Percentiles rank a stretch among this genome's conserved stretches.
Conservation (phyloP, 805 yeast genomes). For the Zygotorulaspora sp. region DNA sequence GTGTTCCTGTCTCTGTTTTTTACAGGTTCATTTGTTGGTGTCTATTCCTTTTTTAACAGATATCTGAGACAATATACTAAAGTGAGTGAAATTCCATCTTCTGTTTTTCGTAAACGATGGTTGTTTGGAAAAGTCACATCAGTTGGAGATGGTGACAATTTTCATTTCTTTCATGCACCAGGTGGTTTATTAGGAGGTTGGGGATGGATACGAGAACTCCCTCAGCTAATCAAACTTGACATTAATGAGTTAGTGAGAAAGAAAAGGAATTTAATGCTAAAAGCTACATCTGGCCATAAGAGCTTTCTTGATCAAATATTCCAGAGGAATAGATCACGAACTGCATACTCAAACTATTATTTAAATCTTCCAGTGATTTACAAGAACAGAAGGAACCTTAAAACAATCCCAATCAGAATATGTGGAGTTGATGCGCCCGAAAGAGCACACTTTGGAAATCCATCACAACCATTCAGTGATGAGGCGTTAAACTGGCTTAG, state of each 20-base stretch:
- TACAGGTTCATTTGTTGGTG: constrained; percentile 40
- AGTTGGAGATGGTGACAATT: constrained; percentile 95
- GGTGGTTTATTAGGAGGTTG: constrained; percentile 87
- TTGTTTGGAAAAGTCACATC: constrained; percentile 73
- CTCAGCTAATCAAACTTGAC: constrained; percentile 39
- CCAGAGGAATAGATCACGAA: constrained; percentile 8
- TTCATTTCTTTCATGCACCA: constrained; percentile 87
- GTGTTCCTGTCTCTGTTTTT: constrained; percentile 32
- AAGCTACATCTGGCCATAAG: constrained; percentile 4
- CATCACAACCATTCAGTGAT: constrained; percentile 81
- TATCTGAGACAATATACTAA: constrained; percentile 48
- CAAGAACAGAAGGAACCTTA: constrained; percentile 30
- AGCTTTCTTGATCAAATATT: constrained; percentile 4
- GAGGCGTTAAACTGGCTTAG: constrained; percentile 82
- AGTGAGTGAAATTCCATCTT: constrained; percentile 47
- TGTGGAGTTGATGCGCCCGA: constrained; percentile 98
- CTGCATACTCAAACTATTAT: constrained; percentile 23
- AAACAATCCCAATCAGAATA: constrained; percentile 73
- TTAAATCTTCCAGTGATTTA: constrained; percentile 25
- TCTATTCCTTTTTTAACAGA: constrained; percentile 42
- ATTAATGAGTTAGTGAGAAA: background rate
- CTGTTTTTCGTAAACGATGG: constrained; percentile 41
- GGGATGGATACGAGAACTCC: constrained; percentile 81
- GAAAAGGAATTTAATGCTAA: constrained; percentile 3
- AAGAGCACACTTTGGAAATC: constrained; percentile 87